Evolutionary conservation across 768 basidiomycete species (phyloP), one percentile per base, ranked within the genome.

Genomic region (Lyophyllum semitale): DNA sequence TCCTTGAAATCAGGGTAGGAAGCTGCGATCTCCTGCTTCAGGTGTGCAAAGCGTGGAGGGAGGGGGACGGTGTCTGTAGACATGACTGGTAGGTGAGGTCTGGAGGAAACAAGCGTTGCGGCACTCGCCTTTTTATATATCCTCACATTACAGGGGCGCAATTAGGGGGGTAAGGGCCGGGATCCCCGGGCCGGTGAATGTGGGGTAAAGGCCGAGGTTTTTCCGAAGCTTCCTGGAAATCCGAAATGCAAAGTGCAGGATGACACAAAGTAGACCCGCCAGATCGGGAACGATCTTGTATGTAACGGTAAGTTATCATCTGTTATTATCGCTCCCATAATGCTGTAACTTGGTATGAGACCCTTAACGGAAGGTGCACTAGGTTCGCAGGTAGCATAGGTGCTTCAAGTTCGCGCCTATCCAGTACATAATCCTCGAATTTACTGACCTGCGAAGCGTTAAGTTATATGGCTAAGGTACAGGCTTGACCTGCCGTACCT

Each of bases 21-120:
- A 0, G 66, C 68, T 1, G 80, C 82, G 44, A 89, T 83, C 57
- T 83, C 73, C 43, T 72, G 72, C 68, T 89, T 89, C 58, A 88
- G 54, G 41, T 85, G 79, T 5, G 70, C 64, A 59, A 87, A 86
- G 40, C 79, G 84, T 35, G 77, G 64, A n/a, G 82, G 81, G 30
- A 73, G 65, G 27, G 59, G 50, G 38, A 26, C 44, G 33, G 61
- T 48, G 13, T 33, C 53, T 26, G 6, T 22, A 44, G 58, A 42
- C 62, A 63, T 63, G 48, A 12, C 22, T 38, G 13, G 20, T 26
- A 15, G 17, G 20, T 26, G n/a, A 30, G 17, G n/a, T 35, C 5
- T 3, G 23, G 2, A 35, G n/a, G 33, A 23, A 35, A n/a, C 23
- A 48, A n/a, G 18, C 45, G 7, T 32, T 1, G 29, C 2, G 13